A percentile compares a stretch with the other conserved stretches of the same genome.
Evolutionary conservation across 768 basidiomycete genomes (phyloP).

Genomic region (Xerocomus brunneocitrinus): DNA sequence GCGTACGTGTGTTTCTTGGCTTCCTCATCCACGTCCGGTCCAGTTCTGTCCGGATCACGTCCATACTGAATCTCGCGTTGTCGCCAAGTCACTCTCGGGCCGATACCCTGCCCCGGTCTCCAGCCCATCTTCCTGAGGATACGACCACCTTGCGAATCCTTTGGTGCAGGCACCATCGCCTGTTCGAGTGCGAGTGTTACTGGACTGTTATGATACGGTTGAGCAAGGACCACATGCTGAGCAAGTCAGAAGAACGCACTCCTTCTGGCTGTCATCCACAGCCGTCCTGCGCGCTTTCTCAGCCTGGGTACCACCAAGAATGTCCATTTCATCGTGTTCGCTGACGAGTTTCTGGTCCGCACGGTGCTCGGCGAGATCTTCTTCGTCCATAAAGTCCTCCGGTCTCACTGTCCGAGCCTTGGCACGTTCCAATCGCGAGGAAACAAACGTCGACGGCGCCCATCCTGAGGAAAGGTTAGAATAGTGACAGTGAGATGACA

Average conservation of each 20-base stretch:
- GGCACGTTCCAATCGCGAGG: constrained; percentile 74
- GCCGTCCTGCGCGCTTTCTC: constrained; percentile 35
- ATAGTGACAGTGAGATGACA: background rate
- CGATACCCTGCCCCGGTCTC: constrained; percentile 89
- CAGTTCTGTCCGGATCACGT: constrained; percentile 36
- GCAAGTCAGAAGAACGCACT: constrained; percentile 13
- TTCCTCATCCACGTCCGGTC: constrained; percentile 65
- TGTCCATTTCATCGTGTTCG: constrained; percentile 74
- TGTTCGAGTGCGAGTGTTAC: constrained; percentile 58
- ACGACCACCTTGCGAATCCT: constrained; percentile 77
- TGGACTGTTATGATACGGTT: constrained; percentile 40
- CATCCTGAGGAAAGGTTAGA: constrained; percentile 60
- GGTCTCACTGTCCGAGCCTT: constrained; percentile 56
- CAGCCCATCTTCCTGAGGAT: constrained; percentile 96
- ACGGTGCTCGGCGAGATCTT: constrained; percentile 81
- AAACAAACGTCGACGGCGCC: constrained; percentile 89
- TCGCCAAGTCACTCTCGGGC: constrained; percentile 77
- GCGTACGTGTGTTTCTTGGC: constrained; percentile 85
- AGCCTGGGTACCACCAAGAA: constrained; percentile 51
- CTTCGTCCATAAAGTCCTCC: constrained; percentile 99
- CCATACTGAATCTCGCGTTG: constrained; percentile 71
- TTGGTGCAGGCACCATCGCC: constrained; percentile 66
- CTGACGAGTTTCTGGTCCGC: constrained; percentile 73
- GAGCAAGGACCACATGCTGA: background rate
- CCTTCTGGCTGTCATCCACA: constrained; percentile 41